phyloP scores from a whole-genome alignment of 768 basidiomycete genomes.

The Mycena venus region DNA sequence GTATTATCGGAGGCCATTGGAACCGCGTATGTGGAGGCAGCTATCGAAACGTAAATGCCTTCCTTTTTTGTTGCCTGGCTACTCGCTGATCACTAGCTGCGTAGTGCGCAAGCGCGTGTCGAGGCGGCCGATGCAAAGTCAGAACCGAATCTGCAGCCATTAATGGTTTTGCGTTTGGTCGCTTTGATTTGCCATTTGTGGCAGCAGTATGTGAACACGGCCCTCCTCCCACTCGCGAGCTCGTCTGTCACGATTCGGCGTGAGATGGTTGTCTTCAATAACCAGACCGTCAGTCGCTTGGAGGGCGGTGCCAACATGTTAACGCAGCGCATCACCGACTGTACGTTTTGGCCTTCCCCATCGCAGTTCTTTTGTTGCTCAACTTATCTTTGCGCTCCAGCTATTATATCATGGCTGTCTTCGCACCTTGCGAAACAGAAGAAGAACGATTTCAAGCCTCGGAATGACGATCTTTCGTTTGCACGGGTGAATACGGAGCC shows the following conservation, averaged over 20 bases:
- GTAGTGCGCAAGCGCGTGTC: conserved; percentile 77
- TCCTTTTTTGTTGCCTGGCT: background rate
- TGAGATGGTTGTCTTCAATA: conserved; percentile 95
- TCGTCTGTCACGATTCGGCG: conserved; percentile 89
- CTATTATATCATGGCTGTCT: conserved; percentile 80
- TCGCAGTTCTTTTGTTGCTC: background rate
- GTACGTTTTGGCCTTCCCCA: conserved; percentile 61
- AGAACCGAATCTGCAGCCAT: conserved; percentile 83
- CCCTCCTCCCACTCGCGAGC: conserved; percentile 87
- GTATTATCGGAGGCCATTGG: conserved; percentile 91
- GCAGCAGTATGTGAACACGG: conserved; percentile 96
- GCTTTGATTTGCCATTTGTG: conserved; percentile 96
- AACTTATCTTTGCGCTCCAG: conserved; percentile 53
- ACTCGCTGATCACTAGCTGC: conserved; percentile 20
- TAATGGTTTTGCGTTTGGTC: conserved; percentile 75
- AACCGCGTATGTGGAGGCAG: conserved; percentile 88
- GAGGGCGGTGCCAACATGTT: conserved; percentile 87
- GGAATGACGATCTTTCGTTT: conserved; percentile 95
- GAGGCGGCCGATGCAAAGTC: conserved; percentile 80
- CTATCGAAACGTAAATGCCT: conserved; percentile 89
- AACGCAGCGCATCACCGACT: conserved; percentile 84
- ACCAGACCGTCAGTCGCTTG: conserved; percentile 85
- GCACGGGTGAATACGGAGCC: conserved; percentile 96
- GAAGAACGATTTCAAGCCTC: conserved; percentile 95
- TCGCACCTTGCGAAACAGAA: conserved; percentile 91